Evolutionary conservation across 176 grass and related monocot species (phyloP).

Genomic region (Aegilops umbellulata): DNA sequence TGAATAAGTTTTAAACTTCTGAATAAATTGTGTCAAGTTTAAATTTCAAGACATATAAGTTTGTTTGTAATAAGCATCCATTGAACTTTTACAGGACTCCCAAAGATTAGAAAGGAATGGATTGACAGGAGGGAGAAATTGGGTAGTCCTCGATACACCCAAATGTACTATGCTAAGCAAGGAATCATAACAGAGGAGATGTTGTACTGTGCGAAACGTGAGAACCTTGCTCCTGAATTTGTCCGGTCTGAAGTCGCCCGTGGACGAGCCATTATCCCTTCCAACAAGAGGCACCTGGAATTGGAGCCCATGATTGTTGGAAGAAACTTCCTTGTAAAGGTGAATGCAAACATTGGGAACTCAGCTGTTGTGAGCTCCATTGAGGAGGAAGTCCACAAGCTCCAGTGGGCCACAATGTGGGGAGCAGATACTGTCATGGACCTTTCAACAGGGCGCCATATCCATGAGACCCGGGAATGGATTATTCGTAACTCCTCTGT

Average conservation of each 20-base stretch:
- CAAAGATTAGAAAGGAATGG: constrained; percentile 97
- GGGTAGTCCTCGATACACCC: constrained; percentile 76
- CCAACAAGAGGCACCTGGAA: constrained; percentile 92
- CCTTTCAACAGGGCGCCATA: constrained; percentile 94
- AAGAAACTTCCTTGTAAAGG: constrained; percentile 95
- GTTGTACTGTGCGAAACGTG: constrained; percentile 86
- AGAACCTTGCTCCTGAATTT: constrained; percentile 94
- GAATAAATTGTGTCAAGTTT: background rate
- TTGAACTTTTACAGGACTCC: constrained; percentile 58
- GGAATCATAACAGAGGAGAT: constrained; percentile 97
- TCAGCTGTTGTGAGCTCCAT: constrained; percentile 91
- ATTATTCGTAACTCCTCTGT: constrained; percentile 92
- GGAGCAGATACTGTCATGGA: constrained; percentile 98
- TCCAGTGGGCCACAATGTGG: constrained; percentile 99
- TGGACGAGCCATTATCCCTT: constrained; percentile 93
- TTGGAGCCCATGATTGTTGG: constrained; percentile 98
- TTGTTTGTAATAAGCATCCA: constrained; percentile 1
- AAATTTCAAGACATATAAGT: background rate
- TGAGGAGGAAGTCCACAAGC: constrained; percentile 97
- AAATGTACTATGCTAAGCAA: constrained; percentile 98
- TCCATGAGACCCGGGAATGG: constrained; percentile 98
- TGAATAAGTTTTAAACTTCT: too few species aligned
- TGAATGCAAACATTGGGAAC: constrained; percentile 98
- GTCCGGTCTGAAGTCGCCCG: constrained; percentile 83
- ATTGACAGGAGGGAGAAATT: constrained; percentile 76